These are phyloP conservation scores for Chytriomyces sp. DNA, from an alignment of 192 early-diverging fungal genomes.

Conservation along the genomic window DNA sequence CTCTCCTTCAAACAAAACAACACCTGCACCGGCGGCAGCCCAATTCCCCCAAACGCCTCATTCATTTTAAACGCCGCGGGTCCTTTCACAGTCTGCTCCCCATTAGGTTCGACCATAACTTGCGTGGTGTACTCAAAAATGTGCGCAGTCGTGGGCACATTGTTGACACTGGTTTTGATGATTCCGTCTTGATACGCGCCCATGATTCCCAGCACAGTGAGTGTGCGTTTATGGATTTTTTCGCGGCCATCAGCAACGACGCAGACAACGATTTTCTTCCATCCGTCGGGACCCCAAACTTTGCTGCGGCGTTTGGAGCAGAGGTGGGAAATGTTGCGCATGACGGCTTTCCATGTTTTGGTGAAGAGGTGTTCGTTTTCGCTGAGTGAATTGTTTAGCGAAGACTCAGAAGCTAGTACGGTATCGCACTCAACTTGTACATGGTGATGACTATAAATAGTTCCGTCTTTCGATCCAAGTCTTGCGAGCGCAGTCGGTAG, in stretches of 20 bases:
- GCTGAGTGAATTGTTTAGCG: constrained; percentile 29
- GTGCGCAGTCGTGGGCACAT: constrained; percentile 69
- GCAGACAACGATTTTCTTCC: constrained; percentile 60
- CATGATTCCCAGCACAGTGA: constrained; percentile 70
- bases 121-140: constrained; percentile 80
- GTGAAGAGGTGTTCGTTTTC: constrained; percentile 89
- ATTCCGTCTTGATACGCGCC: constrained; percentile 58
- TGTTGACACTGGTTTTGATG: constrained; percentile 63
- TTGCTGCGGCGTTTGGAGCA: constrained; percentile 69
- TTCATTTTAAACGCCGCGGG: neutral
- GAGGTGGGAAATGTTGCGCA: constrained; percentile 88
- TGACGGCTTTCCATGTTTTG: constrained; percentile 82
- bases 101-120: constrained; percentile 64
- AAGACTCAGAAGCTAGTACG: no score
- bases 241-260: constrained; percentile 53
- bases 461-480: constrained; percentile 79
- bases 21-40: constrained; percentile 71
- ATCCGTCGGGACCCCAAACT: constrained; percentile 66
- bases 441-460: constrained; percentile 90
- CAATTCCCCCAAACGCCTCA: constrained; percentile 17
- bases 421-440: constrained; percentile 40
- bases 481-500: constrained; percentile 59
- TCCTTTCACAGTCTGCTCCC: constrained; percentile 32
- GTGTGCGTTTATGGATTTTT: constrained; percentile 56
- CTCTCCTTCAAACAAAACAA: constrained; percentile 81